Conservation (phyloP, 345 rosid genomes). For the Brassica incana region DNA sequence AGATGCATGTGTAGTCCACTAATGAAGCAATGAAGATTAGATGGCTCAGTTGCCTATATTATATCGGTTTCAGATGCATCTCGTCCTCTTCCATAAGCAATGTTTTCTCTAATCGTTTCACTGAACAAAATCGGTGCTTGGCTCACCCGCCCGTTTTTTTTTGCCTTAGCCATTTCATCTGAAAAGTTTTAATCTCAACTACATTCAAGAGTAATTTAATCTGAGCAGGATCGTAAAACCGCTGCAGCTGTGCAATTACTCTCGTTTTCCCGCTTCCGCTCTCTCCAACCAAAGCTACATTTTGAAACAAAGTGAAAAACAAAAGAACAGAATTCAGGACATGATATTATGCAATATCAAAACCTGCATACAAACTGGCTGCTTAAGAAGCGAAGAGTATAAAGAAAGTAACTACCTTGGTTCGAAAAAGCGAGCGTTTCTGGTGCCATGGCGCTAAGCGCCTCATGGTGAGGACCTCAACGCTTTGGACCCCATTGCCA, state of each 20-base stretch:
- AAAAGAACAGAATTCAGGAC: neutral
- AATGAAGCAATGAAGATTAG: conserved; percentile 80
- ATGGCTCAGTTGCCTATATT: conserved; percentile 60
- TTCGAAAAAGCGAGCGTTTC: too few species aligned
- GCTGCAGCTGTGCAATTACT: conserved; percentile 60
- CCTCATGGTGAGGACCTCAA: too few species aligned
- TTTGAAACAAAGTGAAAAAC: conserved; percentile 42
- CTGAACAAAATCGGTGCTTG: conserved; percentile 76
- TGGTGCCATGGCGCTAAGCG: neutral
- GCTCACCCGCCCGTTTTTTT: conserved; percentile 76
- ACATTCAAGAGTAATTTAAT: conserved; percentile 68
- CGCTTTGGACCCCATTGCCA: too few species aligned
- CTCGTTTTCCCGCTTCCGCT: conserved; percentile 86
- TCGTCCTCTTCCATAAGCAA: conserved; percentile 78
- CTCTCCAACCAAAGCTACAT: conserved; percentile 81
- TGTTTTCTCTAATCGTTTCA: conserved; percentile 71
- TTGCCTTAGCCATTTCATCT: conserved; percentile 66
- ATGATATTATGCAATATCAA: neutral
- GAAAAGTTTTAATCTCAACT: conserved; percentile 56
- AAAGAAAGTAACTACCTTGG: conserved; percentile 36
- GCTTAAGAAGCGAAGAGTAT: conserved; percentile 58
- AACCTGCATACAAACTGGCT: conserved; percentile 67
- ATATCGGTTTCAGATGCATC: conserved; percentile 67
- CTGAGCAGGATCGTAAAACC: conserved; percentile 83
- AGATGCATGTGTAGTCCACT: conserved; percentile 67